phyloP scores from a whole-genome alignment of 2,329 filamentous ascomycete genomes.

The Colletotrichum cordylinicola region DNA sequence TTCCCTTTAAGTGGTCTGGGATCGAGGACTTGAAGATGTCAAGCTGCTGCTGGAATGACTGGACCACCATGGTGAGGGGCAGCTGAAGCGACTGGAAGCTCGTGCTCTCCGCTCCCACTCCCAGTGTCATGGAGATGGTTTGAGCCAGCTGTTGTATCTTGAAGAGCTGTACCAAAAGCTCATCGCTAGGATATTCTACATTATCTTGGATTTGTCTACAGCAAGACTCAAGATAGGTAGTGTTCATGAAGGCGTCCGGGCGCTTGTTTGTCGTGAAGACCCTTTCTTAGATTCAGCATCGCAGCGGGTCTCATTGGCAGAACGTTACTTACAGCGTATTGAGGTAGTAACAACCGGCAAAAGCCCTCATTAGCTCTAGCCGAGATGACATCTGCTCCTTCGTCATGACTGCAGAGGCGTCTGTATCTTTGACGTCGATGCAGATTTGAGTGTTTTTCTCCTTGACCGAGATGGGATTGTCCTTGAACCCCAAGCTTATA shows the following conservation, averaged over 20 bases:
- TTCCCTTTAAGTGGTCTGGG: slow-evolving; percentile 36
- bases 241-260: slow-evolving; percentile 53
- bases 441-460: slow-evolving; percentile 11
- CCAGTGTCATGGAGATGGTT: slow-evolving; percentile 47
- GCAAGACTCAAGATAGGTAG: slow-evolving; percentile 47
- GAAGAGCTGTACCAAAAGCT: slow-evolving; percentile 50
- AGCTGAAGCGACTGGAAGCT: slow-evolving; percentile 37
- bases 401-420: neutral
- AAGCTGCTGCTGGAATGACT: slow-evolving; percentile 50
- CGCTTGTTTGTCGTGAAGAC: slow-evolving; percentile 53
- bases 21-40: slow-evolving; percentile 42
- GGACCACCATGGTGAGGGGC: slow-evolving; percentile 46
- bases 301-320: neutral
- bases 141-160: slow-evolving; percentile 54
- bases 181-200: slow-evolving; percentile 49
- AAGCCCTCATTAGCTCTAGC: slow-evolving; percentile 52
- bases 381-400: slow-evolving; percentile 29
- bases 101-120: slow-evolving; percentile 29
- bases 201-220: slow-evolving; percentile 46
- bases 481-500: slow-evolving; percentile 43
- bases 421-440: neutral
- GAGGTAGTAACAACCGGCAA: slow-evolving; percentile 55
- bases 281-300: slow-evolving; percentile 24
- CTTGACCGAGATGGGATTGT: slow-evolving; percentile 27
- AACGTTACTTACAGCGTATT: slow-evolving; percentile 47